phyloP scores from a whole-genome alignment of 768 basidiomycete species.

The Lactarius akahatsu region DNA sequence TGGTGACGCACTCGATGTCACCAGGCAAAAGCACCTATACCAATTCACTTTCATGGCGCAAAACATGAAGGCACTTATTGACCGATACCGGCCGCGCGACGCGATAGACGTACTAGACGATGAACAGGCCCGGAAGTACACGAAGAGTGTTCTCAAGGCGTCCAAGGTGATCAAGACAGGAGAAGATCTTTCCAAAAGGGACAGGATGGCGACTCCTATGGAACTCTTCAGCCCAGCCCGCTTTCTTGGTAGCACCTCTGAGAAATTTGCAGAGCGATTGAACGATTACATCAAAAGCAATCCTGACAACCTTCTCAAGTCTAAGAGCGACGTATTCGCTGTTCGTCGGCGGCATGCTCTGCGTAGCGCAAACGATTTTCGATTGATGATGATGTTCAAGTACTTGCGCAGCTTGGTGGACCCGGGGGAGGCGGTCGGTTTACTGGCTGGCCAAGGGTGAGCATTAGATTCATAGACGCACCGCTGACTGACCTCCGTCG shows the following conservation, averaged over 20 bases:
- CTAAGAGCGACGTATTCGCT: slow-evolving; percentile 42
- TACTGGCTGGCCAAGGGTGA: slow-evolving; percentile 96
- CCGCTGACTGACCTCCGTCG: slow-evolving; percentile 4
- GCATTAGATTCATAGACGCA: slow-evolving; percentile 26
- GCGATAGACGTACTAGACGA: slow-evolving; percentile 61
- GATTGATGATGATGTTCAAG: slow-evolving; percentile 82
- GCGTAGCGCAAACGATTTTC: slow-evolving; percentile 61
- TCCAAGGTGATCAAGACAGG: slow-evolving; percentile 47
- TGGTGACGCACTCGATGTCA: slow-evolving; percentile 94
- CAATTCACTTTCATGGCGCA: slow-evolving; percentile 92
- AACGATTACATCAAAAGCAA: slow-evolving; percentile 78
- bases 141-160: slow-evolving; percentile 88
- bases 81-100: slow-evolving; percentile 61
- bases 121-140: slow-evolving; percentile 66
- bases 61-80: slow-evolving; percentile 78
- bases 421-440: slow-evolving; percentile 97
- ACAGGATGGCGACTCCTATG: slow-evolving; percentile 69
- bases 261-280: slow-evolving; percentile 80
- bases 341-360: slow-evolving; percentile 47
- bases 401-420: slow-evolving; percentile 94
- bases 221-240: slow-evolving; percentile 74
- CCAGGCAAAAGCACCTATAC: slow-evolving; percentile 92
- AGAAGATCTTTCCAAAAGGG: slow-evolving; percentile 48
- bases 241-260: slow-evolving; percentile 88
- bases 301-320: slow-evolving; percentile 52